These are phyloP conservation scores for Leptographium flavum DNA, from an alignment of 2,329 filamentous ascomycete species.

Conservation along the genomic window DNA sequence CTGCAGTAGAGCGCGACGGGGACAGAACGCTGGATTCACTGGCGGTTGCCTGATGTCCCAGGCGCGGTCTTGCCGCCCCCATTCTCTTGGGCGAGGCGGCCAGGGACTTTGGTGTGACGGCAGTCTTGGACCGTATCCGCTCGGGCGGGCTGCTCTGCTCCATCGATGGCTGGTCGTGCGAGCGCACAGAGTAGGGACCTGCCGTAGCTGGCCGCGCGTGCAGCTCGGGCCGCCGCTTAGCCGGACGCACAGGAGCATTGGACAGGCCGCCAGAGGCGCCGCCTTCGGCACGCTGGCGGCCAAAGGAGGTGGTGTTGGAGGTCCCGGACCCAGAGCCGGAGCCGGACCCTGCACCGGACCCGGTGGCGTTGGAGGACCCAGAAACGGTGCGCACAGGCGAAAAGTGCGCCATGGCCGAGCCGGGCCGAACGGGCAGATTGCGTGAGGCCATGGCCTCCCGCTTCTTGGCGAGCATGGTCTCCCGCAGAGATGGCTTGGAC, in stretches of 20 bases:
- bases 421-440: slow-evolving; percentile 41
- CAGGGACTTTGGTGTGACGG: slow-evolving; percentile 33
- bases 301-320: background rate
- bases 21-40: slow-evolving; percentile 37
- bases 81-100: slow-evolving; percentile 39
- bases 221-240: slow-evolving; percentile 42
- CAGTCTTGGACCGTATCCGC: slow-evolving; percentile 27
- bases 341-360: slow-evolving; percentile 15
- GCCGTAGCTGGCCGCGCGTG: slow-evolving; percentile 47
- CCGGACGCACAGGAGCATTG: slow-evolving; percentile 47
- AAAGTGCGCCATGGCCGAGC: slow-evolving; percentile 49
- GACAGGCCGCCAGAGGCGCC: slow-evolving; percentile 43
- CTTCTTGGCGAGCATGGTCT: slow-evolving; percentile 74
- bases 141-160: slow-evolving; percentile 33
- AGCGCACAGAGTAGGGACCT: slow-evolving; percentile 48
- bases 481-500: slow-evolving; percentile 56
- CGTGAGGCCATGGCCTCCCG: slow-evolving; percentile 40
- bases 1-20: slow-evolving; percentile 21
- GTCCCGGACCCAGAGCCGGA: slow-evolving; percentile 18
- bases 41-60: slow-evolving; percentile 31
- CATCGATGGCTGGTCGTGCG: slow-evolving; percentile 27
- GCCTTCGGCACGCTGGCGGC: slow-evolving; percentile 17
- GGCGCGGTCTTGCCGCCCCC: slow-evolving; percentile 27
- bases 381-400: slow-evolving; percentile 34
- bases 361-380: slow-evolving; percentile 17